Percentiles rank a stretch among this genome's conserved stretches.
These are phyloP conservation scores for Dianthus caryophyllus DNA, from an alignment of 148 eudicot species.

Conservation along the genomic window DNA sequence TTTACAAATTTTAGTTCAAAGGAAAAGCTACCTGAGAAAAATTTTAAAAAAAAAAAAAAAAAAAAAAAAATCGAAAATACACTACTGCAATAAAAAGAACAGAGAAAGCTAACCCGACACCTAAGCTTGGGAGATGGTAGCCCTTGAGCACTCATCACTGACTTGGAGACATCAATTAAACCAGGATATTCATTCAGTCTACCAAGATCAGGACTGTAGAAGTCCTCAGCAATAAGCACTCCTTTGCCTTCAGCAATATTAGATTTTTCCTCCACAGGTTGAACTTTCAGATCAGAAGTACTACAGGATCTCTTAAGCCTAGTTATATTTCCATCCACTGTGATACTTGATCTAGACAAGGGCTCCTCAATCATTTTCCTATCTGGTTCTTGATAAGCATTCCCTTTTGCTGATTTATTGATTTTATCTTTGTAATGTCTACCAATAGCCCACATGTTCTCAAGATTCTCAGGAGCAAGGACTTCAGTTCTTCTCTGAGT, in stretches of 20 bases:
- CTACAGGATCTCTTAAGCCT: conserved; percentile 75
- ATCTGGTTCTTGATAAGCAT: conserved; percentile 19
- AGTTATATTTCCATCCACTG: conserved; percentile 37
- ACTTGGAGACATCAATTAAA: conserved; percentile 34
- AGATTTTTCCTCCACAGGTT: conserved; percentile 32
- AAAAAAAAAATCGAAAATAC: background rate
- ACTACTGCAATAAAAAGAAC: background rate
- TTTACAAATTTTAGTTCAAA: background rate
- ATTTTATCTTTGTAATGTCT: conserved; percentile 75
- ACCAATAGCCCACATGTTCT: conserved; percentile 95
- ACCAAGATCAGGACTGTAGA: conserved; percentile 52
- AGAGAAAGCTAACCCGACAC: conserved; percentile 66
- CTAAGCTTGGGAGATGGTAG: conserved; percentile 55
- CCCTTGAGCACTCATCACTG: conserved; percentile 51
- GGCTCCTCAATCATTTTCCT: conserved; percentile 27
- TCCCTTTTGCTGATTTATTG: conserved; percentile 42
- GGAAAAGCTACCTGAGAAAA: background rate
- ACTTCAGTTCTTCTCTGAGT: conserved; percentile 94
- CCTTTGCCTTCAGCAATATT: conserved; percentile 37
- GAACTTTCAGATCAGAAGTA: conserved; percentile 61
- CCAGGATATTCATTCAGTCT: conserved; percentile 33
- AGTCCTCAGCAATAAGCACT: conserved; percentile 71
- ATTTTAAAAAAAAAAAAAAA: no score
- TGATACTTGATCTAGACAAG: conserved; percentile 30
- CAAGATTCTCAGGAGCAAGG: conserved; percentile 95